phyloP scores from a whole-genome alignment of 2,329 filamentous ascomycete genomes.

The Penicillium palitans region DNA sequence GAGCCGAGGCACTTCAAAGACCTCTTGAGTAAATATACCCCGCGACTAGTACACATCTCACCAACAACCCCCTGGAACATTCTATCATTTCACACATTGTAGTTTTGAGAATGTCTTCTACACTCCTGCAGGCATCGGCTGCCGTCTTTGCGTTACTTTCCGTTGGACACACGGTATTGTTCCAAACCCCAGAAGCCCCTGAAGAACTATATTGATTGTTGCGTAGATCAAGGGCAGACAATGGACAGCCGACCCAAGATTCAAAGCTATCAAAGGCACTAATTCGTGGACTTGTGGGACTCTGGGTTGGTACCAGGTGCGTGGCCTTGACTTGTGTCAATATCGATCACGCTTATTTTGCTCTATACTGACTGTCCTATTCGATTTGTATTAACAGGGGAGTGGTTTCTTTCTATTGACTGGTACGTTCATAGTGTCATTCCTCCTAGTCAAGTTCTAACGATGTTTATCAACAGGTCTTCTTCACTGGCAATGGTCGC shows the following conservation, averaged over 20 bases:
- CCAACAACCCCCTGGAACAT: neutral
- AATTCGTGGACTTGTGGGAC: slow-evolving; percentile 25
- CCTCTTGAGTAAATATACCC: neutral
- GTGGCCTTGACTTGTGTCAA: neutral
- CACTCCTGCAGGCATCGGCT: slow-evolving; percentile 24
- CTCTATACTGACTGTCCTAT: neutral
- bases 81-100: neutral
- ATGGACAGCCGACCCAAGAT: slow-evolving; percentile 28
- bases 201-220: neutral
- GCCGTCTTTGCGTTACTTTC: slow-evolving; percentile 22
- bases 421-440: slow-evolving; percentile 14
- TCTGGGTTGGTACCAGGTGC: slow-evolving; percentile 32
- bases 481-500: slow-evolving; percentile 32
- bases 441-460: neutral
- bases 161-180: slow-evolving; percentile 28
- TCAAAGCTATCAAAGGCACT: slow-evolving; percentile 25
- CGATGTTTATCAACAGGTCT: slow-evolving; percentile 15
- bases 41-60: neutral
- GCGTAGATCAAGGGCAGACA: slow-evolving; percentile 21
- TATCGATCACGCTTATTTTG: neutral
- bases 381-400: slow-evolving; percentile 16
- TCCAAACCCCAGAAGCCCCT: neutral
- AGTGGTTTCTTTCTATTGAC: slow-evolving; percentile 28
- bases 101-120: slow-evolving; percentile 6
- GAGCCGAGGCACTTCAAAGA: neutral